Conservation (phyloP, 129 eudicot species). For the Helianthus annuus region DNA sequence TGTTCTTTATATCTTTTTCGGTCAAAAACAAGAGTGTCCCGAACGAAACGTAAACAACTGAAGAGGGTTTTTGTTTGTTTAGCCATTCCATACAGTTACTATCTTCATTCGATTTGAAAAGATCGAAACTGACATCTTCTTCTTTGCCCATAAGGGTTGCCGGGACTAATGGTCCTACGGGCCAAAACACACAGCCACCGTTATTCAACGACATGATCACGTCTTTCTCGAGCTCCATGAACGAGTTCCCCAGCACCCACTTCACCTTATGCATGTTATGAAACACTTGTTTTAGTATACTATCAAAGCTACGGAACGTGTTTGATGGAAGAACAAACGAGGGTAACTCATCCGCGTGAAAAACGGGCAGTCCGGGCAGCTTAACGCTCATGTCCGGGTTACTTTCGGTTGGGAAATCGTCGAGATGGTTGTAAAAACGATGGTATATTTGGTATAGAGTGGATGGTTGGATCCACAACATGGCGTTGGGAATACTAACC, state of each 20-base stretch:
- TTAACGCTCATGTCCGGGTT: slow-evolving; percentile 26
- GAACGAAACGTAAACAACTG: slow-evolving; percentile 54
- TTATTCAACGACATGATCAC: slow-evolving; percentile 14
- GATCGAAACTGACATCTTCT: slow-evolving; percentile 23
- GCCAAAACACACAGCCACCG: slow-evolving; percentile 15
- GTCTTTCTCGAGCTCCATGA: slow-evolving; percentile 37
- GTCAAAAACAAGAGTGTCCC: slow-evolving; percentile 33
- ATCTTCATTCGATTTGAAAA: slow-evolving; percentile 16
- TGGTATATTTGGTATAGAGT: slow-evolving; percentile 42
- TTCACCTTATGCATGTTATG: slow-evolving; percentile 26
- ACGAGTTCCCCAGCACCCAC: slow-evolving; percentile 46
- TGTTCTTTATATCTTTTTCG: slow-evolving; percentile 26
- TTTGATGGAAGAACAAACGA: slow-evolving; percentile 50
- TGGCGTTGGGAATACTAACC: slow-evolving; percentile 35
- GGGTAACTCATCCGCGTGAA: slow-evolving; percentile 30
- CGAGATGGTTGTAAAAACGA: slow-evolving; percentile 27
- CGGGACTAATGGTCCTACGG: slow-evolving; percentile 52
- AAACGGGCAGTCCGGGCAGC: slow-evolving; percentile 44
- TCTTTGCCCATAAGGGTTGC: slow-evolving; percentile 18
- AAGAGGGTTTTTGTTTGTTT: slow-evolving; percentile 25
- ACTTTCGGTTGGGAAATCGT: slow-evolving; percentile 22
- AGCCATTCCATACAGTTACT: slow-evolving; percentile 43
- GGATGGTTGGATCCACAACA: slow-evolving; percentile 60
- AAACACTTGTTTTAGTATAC: slow-evolving; percentile 20
- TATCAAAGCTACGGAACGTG: slow-evolving; percentile 2